A percentile compares a stretch with the other conserved stretches of the same genome.
These are phyloP conservation scores for Marasmius oreades DNA, from an alignment of 1,284 basidiomycete genomes.

Conservation along the genomic window DNA sequence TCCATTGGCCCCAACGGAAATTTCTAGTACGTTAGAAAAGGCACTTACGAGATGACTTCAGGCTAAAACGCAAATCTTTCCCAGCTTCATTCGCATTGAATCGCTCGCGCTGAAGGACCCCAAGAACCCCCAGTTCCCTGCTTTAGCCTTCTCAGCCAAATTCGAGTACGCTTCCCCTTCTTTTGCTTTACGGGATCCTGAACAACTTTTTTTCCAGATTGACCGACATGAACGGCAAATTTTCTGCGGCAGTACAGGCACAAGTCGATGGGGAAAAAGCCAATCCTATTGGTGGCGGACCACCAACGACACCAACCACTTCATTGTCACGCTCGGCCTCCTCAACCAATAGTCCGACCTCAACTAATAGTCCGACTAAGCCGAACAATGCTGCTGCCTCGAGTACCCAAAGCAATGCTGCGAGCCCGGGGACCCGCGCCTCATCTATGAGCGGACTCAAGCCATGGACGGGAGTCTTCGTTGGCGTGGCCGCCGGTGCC, in stretches of 20 bases:
- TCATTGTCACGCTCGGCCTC: slow-evolving; percentile 15
- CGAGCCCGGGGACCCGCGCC: not conserved
- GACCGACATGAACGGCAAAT: slow-evolving; percentile 59
- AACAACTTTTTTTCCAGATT: slow-evolving; percentile 36
- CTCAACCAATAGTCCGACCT: slow-evolving; percentile 20
- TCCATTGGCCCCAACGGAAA: slow-evolving; percentile 56
- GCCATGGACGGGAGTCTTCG: not conserved
- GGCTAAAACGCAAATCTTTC: slow-evolving; percentile 3
- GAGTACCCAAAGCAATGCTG: not conserved
- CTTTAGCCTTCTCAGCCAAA: slow-evolving; percentile 78
- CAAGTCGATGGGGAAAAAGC: slow-evolving; percentile 60
- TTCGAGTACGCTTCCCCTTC: slow-evolving; percentile 51
- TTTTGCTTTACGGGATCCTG: slow-evolving; percentile 3
- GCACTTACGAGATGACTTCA: not conserved
- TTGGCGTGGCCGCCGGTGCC: not conserved
- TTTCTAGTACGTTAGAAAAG: slow-evolving; percentile 51
- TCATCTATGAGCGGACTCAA: not conserved
- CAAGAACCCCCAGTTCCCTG: slow-evolving; percentile 47
- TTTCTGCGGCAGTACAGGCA: slow-evolving; percentile 48
- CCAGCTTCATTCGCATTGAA: slow-evolving; percentile 73
- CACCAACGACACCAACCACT: slow-evolving; percentile 16
- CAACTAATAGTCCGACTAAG: slow-evolving; percentile 18
- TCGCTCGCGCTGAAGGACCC: slow-evolving; percentile 53
- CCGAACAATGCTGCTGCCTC: slow-evolving; percentile 6
- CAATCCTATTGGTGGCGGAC: slow-evolving; percentile 45